Evolutionary conservation across 805 yeast genomes (phyloP), one percentile per base, ranked within the genome.

Genomic region (Yarrowia divulgata): DNA sequence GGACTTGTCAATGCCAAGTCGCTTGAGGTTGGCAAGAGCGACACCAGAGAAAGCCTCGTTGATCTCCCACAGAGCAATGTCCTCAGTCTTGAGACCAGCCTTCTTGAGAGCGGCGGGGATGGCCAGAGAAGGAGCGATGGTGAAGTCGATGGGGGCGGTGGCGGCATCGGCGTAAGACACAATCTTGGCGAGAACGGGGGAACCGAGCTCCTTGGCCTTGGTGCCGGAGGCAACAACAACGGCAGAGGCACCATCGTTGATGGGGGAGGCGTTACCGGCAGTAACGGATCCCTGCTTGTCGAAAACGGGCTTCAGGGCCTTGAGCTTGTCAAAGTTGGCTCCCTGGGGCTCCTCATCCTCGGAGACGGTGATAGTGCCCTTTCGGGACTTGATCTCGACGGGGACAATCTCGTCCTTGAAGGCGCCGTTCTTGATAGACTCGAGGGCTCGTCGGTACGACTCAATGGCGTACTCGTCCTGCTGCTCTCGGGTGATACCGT

Each of bases 41-140:
- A 93, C 98, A 69, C 91, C 97, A 9, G 97, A 85, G 80, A 93
- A 93, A n/a, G 98, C 98, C 82, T 94, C 98, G 80, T 94, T 93
- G 78, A 93, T 86, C 82, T 93, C 98, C 77, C 88, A 93, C 79
- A 81, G 90, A 77, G 93, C 96, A 72, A 93, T 86, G 71, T 90
- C 88, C 62, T 84, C 85, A 55, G 84, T 77, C 3, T 84, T 69
- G 54, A 93, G 75, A 57, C 88, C 85, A 34, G 97, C 96, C 75
- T 89, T 93, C 79, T 90, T 87, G 75, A 94, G 84, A 57, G 97
- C 97, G 81, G 89, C 90, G 80, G 98, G 98, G 76, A 94, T 86
- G 64, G 97, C 97, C 76, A 93, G 83, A 39, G 97, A 83, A 72
- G 98, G 98, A 39, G 98, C 97, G 81, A 93, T 89, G 69, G 98